These are phyloP conservation scores for Nepenthes gracilis DNA, from an alignment of 148 eudicot genomes.

Conservation along the genomic window DNA sequence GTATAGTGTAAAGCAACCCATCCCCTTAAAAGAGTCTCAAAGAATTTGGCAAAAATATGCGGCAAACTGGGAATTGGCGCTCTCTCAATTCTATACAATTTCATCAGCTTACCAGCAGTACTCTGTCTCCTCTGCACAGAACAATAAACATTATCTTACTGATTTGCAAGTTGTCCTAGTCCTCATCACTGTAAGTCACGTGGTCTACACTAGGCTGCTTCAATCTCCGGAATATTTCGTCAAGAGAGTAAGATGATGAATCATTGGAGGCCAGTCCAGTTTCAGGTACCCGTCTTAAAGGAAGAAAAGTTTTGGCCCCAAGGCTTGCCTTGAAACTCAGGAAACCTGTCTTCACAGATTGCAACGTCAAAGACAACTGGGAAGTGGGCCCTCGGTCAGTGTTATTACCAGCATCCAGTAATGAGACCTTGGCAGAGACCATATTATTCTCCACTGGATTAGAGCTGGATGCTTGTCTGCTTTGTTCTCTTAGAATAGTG, in stretches of 20 bases:
- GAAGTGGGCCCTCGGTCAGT: conserved; percentile 28
- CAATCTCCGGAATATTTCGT: conserved; percentile 73
- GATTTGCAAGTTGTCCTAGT: conserved; percentile 25
- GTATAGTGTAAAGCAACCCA: background rate
- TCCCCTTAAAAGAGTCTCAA: background rate
- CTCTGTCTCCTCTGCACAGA: background rate
- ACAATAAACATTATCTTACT: conserved; percentile 16
- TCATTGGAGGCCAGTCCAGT: conserved; percentile 25
- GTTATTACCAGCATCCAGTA: conserved; percentile 30
- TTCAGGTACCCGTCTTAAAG: conserved; percentile 39
- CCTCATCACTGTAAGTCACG: conserved; percentile 29
- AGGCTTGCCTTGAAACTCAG: conserved; percentile 54
- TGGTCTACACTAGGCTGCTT: conserved; percentile 44
- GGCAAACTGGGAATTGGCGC: conserved; percentile 5
- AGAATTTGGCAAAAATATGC: background rate
- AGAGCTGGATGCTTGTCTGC: conserved; percentile 21
- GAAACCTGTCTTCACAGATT: conserved; percentile 63
- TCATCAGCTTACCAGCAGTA: conserved; percentile 6
- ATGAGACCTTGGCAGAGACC: conserved; percentile 55
- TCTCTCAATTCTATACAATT: conserved; percentile 20
- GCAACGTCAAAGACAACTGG: conserved; percentile 63
- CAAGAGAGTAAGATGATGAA: conserved; percentile 72
- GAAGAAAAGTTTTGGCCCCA: conserved; percentile 54
- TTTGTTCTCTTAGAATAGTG: conserved; percentile 65
- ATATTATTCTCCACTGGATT: conserved; percentile 36